These are phyloP conservation scores for Fraxinus dipetala DNA, from an alignment of 305 asterid species.

Conservation along the genomic window DNA sequence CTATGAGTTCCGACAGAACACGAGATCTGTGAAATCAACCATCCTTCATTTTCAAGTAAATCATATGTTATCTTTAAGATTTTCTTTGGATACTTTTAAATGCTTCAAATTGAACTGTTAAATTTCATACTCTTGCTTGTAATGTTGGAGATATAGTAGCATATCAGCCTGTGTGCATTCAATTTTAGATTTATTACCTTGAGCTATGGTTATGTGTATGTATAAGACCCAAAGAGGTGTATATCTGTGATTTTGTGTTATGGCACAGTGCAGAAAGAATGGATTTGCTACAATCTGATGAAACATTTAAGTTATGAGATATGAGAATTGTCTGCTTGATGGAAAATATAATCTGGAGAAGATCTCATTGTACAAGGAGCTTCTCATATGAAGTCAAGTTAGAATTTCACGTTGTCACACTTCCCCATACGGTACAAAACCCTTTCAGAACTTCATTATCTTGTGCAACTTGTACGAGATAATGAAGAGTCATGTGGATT, in stretches of 20 bases:
- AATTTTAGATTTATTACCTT: slow-evolving; percentile 3
- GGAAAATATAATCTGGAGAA: not conserved
- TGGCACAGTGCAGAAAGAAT: not conserved
- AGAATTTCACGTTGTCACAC: not conserved
- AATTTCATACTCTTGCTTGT: not conserved
- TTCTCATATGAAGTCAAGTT: not conserved
- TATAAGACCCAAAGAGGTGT: not conserved
- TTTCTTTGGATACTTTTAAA: not conserved
- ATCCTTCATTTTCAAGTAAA: slow-evolving; percentile 65
- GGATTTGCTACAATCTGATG: not conserved
- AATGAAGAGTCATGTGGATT: not conserved
- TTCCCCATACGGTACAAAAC: not conserved
- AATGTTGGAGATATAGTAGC: slow-evolving; percentile 9
- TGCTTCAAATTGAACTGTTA: not conserved
- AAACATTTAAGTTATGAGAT: not conserved
- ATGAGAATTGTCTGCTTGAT: not conserved
- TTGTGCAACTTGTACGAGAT: too few species aligned
- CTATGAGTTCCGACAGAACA: slow-evolving; percentile 62
- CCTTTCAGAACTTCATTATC: not conserved
- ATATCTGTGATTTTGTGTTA: not conserved
- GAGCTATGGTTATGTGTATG: slow-evolving; percentile 2
- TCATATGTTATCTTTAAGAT: not conserved
- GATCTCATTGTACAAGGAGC: not conserved
- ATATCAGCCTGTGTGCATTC: not conserved
- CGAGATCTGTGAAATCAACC: slow-evolving; percentile 67